Evolutionary conservation across 2,329 filamentous ascomycete species (phyloP), one percentile per base, ranked within the genome.

Genomic region (Penicillium sp.): DNA sequence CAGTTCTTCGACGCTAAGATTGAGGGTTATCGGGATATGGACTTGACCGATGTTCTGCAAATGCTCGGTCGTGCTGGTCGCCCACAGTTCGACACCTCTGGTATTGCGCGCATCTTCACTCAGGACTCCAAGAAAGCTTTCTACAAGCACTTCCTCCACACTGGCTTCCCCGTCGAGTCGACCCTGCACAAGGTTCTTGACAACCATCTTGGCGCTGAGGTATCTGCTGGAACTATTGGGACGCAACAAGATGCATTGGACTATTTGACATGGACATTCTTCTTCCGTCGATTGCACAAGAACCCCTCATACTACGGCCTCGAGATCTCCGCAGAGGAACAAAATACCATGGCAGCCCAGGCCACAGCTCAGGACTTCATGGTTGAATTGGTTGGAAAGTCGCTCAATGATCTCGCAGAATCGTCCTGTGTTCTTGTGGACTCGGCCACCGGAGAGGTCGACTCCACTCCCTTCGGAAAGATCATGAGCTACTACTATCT

Each of bases 401-500:
- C 93, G 0, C 82, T 99, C 9, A 79, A 79, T 25, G 91, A 96
- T 68, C 83, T 99, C 5, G 88, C 88, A 0, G 83, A 89, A 59
- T 97, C 92, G 2, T 88, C 87, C 51, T 99, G 94, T 76, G 85
- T 96, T 16, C 82, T 87, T 17, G 82, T 95, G 3, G 88, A 90
- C 67, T 87, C 88, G 42, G 71, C 73, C 4, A 96, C 94, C 61
- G 93, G 93, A 41, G 89, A 96, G 64, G 87, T 99, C 28, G 89
- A 96, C 64, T 80, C 93, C 0, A 97, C 94, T 0, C 88, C 93
- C 0, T 82, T 97, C 7, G 94, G 94, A 67, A 97, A 96, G 78
- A 97, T 99, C 69, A 97, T 97, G 91, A 96, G 90, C 73, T 99
- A 97, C 80, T 99, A 99, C 81, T 99, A 99, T 70, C 86, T 94